Conservation (phyloP, 805 yeast species). For the Lipomyces yamanashiensis region DNA sequence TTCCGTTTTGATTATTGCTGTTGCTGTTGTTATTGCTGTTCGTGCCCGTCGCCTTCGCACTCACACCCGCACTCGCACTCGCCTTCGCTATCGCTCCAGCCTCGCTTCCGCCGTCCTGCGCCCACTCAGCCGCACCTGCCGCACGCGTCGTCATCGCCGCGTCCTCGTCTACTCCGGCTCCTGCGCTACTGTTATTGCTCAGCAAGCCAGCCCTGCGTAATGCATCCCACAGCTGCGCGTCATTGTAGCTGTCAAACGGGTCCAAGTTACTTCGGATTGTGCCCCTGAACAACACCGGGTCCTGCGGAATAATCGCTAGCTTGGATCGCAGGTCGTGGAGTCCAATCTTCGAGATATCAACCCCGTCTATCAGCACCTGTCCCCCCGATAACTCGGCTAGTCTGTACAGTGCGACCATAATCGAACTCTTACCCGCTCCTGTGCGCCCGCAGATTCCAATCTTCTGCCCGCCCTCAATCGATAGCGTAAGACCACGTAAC, state of each 20-base stretch:
- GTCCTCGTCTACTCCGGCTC: constrained; percentile 60
- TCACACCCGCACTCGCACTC: neutral
- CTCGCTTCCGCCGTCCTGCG: constrained; percentile 47
- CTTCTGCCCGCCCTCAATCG: constrained; percentile 62
- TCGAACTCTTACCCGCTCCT: constrained; percentile 85
- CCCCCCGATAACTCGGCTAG: constrained; percentile 63
- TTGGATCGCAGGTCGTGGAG: constrained; percentile 70
- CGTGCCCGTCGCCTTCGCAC: neutral
- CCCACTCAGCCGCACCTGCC: constrained; percentile 65
- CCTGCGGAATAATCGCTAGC: constrained; percentile 85
- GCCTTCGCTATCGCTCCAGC: no score
- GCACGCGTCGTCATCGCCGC: constrained; percentile 74
- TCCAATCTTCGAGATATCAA: constrained; percentile 68
- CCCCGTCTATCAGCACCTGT: constrained; percentile 65
- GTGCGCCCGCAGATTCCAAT: constrained; percentile 89
- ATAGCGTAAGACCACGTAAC: constrained; percentile 58
- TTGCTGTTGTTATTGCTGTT: neutral
- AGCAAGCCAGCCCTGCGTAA: constrained; percentile 56
- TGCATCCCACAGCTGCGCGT: constrained; percentile 70
- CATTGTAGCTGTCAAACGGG: constrained; percentile 66
- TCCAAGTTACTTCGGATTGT: constrained; percentile 76
- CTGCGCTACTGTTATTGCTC: no score
- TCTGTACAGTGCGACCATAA: constrained; percentile 73
- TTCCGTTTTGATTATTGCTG: constrained; percentile 11
- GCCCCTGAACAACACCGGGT: constrained; percentile 83